These are phyloP conservation scores for Suillus cothurnatus DNA, from an alignment of 768 basidiomycete genomes.

Conservation along the genomic window DNA sequence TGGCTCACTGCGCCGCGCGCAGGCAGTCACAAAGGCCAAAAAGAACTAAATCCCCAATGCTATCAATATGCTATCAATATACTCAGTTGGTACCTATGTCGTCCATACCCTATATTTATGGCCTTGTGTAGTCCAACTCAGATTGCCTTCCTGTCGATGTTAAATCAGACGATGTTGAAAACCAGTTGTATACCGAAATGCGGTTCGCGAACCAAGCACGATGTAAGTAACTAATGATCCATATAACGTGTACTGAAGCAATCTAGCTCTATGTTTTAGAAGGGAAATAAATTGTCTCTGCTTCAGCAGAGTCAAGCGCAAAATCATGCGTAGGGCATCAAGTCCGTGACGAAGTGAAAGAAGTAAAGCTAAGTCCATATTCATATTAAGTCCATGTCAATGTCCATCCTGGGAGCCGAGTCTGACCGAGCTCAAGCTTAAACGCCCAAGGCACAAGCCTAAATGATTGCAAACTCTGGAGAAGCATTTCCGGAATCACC, in stretches of 20 bases:
- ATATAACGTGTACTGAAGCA: slow-evolving; percentile 13
- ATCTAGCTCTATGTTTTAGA: slow-evolving; percentile 11
- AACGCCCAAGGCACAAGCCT: neutral
- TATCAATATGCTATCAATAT: neutral
- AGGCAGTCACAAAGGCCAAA: slow-evolving; percentile 38
- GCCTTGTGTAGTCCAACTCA: neutral
- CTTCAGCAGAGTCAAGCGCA: neutral
- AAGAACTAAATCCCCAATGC: slow-evolving; percentile 23
- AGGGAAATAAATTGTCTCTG: slow-evolving; percentile 10
- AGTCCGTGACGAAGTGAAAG: slow-evolving; percentile 3
- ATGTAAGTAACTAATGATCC: slow-evolving; percentile 12
- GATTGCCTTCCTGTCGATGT: neutral
- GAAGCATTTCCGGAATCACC: slow-evolving; percentile 70
- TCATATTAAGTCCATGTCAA: neutral
- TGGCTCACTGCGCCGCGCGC: slow-evolving; percentile 50
- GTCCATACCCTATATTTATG: neutral
- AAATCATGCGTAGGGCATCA: slow-evolving; percentile 1
- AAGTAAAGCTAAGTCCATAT: neutral
- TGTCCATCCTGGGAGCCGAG: neutral
- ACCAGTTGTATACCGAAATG: neutral
- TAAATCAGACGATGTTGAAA: neutral
- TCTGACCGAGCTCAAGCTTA: neutral
- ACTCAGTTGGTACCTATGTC: neutral
- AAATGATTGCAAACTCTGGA: slow-evolving; percentile 56
- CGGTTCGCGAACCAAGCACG: neutral